phyloP scores from a whole-genome alignment of 2,329 filamentous ascomycete genomes.

The Fusarium napiforme region DNA sequence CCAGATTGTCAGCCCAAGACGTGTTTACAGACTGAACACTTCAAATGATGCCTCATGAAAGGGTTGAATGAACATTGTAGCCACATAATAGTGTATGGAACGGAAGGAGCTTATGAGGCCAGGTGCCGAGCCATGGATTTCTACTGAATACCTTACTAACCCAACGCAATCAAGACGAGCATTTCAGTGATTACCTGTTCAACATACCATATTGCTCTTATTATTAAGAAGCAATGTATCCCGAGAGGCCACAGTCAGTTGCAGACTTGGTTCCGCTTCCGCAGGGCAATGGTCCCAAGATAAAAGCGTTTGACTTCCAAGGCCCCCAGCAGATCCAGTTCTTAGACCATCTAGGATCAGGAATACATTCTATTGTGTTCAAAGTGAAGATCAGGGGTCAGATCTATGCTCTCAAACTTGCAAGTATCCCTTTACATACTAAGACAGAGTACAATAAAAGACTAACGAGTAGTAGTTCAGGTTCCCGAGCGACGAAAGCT shows the following conservation, averaged over 20 bases:
- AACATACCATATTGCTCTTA: background rate
- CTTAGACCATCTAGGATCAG: background rate
- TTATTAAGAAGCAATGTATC: background rate
- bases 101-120: background rate
- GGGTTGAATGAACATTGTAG: background rate
- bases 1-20: background rate
- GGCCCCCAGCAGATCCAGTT: constrained; percentile 2
- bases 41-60: background rate
- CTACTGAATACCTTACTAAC: background rate
- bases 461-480: background rate
- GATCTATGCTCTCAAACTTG: background rate
- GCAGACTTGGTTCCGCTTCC: constrained; percentile 3
- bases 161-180: background rate
- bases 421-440: background rate
- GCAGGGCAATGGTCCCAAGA: background rate
- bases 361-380: background rate
- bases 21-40: background rate
- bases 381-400: background rate
- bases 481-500: background rate
- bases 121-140: background rate
- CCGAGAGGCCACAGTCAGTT: background rate
- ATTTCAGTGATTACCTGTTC: background rate
- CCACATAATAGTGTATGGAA: background rate
- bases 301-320: constrained; percentile 3
- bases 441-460: background rate